phyloP scores from a whole-genome alignment of 257 asterid species.

The Fraxinus cuspidata region DNA sequence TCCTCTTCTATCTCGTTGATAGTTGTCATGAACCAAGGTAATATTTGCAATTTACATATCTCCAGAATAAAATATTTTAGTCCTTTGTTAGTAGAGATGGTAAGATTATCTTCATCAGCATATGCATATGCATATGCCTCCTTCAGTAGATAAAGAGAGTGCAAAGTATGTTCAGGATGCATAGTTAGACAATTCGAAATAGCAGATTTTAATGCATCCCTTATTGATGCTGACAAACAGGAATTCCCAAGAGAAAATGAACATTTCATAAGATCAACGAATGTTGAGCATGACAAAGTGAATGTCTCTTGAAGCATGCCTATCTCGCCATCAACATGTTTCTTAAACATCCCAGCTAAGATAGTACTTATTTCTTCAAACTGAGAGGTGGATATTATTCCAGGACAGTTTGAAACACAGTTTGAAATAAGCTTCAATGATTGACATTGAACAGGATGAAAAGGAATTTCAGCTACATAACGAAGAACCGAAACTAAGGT shows the following conservation, averaged over 20 bases:
- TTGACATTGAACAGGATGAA: conserved; percentile 70
- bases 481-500: conserved; percentile 72
- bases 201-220: conserved; percentile 57
- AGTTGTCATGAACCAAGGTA: conserved; percentile 76
- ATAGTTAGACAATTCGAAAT: conserved; percentile 51
- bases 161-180: conserved; percentile 57
- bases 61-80: conserved; percentile 46
- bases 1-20: conserved; percentile 69
- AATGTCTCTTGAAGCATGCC: conserved; percentile 85
- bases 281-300: conserved; percentile 66
- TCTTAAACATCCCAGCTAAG: conserved; percentile 68
- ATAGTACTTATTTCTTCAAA: conserved; percentile 62
- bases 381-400: conserved; percentile 61
- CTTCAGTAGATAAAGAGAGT: conserved; percentile 82
- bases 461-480: conserved; percentile 80
- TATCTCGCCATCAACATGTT: conserved; percentile 57
- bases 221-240: conserved; percentile 50
- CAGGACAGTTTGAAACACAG: conserved; percentile 71
- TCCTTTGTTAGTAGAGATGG: conserved; percentile 41
- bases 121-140: conserved; percentile 69
- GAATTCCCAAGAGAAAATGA: conserved; percentile 63
- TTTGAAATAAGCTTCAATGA: conserved; percentile 64
- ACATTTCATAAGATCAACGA: conserved; percentile 73
- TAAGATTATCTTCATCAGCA: conserved; percentile 39
- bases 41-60: conserved; percentile 49